Base-by-base conservation (phyloP, 306 rosid species). In the Trifolium pratense region DNA sequence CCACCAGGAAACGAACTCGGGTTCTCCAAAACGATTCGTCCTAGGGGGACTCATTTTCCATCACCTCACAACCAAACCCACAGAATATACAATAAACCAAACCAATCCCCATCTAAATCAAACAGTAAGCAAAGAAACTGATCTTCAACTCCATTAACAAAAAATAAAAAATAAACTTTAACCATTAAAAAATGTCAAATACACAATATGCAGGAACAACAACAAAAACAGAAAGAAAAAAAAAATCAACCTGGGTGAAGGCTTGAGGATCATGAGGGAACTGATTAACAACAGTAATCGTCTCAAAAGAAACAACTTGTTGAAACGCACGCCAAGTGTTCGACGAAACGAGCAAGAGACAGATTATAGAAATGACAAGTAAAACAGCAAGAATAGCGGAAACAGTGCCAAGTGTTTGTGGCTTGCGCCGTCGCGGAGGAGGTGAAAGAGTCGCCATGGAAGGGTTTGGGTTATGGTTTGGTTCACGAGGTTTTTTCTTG, bases 201-300 rank as follows among this genome's bases (percentile, higher is more conserved):
- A 32, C 45, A 61, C 1, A 31, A 7, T 9, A 61, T 32, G n/a
- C 3, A 52, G 32, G 6, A 26, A 26, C 31, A 26, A 26, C 31
- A 26, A 3, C 31, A 3, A 7, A 70, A 49, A 7, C n/a, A 13
- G 48, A 13, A 15, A 32, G 11, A 20, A 3, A 12, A 4, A 3
- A 15, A 23, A 34, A 18, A 11, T 18, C 60, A 52, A 89, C 97
- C 98, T 94, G 98, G 49, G 97, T 94, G 79, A 89, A 89, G 70
- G 98, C 98, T 21, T 53, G n/a, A 26, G 91, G 89, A 37, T 94
- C 98, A 53, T 94, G 98, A 80, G 94, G 91, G 65, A 88, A 91
- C 73, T 77, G 91, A 66, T 94, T 86, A 79, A 94, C 89, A 13
- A 94, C 95, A 20, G 87, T 81, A 80, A 83, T 80, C 5, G 82